These are phyloP conservation scores for Zymoseptoria crescenta DNA, from an alignment of 2,329 filamentous ascomycete species.

Conservation along the genomic window DNA sequence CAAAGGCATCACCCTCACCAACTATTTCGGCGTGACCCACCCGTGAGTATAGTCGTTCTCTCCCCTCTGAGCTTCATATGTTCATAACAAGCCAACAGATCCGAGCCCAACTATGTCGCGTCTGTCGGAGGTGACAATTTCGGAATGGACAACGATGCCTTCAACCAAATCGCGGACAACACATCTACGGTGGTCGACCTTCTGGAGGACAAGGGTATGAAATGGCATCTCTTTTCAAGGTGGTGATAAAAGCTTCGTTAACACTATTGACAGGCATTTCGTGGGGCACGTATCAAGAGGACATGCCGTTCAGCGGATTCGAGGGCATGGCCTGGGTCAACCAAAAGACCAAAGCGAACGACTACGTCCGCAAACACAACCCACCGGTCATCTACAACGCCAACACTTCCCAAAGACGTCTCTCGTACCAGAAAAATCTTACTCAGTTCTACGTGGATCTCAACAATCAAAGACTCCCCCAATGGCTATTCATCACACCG, in stretches of 20 bases:
- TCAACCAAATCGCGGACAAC: slow-evolving; percentile 41
- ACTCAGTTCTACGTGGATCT: slow-evolving; percentile 62
- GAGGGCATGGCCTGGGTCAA: slow-evolving; percentile 58
- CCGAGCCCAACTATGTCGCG: slow-evolving; percentile 69
- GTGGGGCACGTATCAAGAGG: slow-evolving; percentile 64
- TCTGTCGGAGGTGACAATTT: slow-evolving; percentile 64
- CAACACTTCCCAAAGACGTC: slow-evolving; percentile 50
- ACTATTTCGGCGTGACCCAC: slow-evolving; percentile 43
- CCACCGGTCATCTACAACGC: slow-evolving; percentile 57
- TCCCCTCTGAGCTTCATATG: slow-evolving; percentile 47
- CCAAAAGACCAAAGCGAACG: slow-evolving; percentile 57
- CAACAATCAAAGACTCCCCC: slow-evolving; percentile 54
- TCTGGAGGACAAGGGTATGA: slow-evolving; percentile 36
- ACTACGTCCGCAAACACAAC: slow-evolving; percentile 72
- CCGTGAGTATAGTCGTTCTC: not conserved
- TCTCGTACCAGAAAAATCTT: slow-evolving; percentile 67
- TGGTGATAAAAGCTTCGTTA: no score
- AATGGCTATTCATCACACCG: slow-evolving; percentile 62
- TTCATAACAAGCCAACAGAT: slow-evolving; percentile 22
- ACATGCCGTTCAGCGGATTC: slow-evolving; percentile 67
- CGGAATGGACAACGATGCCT: slow-evolving; percentile 61
- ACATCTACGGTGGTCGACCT: slow-evolving; percentile 36
- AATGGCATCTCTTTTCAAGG: no score
- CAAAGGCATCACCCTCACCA: slow-evolving; percentile 54
- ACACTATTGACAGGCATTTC: no score